Evolutionary conservation across 495 filamentous ascomycete genomes (phyloP), one percentile per base, ranked within the genome.

Genomic region (Pseudoneurospora amorphoporcata): DNA sequence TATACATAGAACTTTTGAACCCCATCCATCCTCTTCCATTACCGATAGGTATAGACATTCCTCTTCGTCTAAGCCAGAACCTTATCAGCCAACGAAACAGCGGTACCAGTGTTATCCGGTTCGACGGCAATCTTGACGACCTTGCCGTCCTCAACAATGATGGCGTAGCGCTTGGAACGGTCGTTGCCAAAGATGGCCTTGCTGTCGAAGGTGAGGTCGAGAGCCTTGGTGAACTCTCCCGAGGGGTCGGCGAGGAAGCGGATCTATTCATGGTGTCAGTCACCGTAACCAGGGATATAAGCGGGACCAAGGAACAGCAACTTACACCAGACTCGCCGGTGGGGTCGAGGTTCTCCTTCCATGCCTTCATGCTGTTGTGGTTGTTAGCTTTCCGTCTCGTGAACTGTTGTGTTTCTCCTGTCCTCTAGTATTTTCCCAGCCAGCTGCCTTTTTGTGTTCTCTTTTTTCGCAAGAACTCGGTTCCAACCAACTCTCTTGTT

Each of bases 171-270:
- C 92, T 96, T 98, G 83, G 90, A 91, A 72, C 95, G 89, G 71
- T 88, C 83, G 74, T 91, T 90, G 58, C 94, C 95, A 79, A 98
- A 98, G 82, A 98, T 91, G 39, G 92, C 84, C 19, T 87, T 83
- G 58, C 89, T 91, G 74, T 98, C 94, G 78, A 97, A 98, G 70
- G 85, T 85, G 43, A 98, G 86, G 73, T 96, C 94, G 10, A 98
- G 86, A 32, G 92, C 91, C 75, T 92, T 89, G 74, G 92, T 97
- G 85, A 97, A 96, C 72, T 88, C 83, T 69, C 86, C 91, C n/a
- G 88, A 83, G 16, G 95, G 92, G 82, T 99, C 95, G 72, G 92
- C 95, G 19, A 99, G 86, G 86, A 97, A 98, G 76, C 94, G 94
- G 80, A 98, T 82, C 84, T 86, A 39, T 29, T 29, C 8, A 35